Base-by-base conservation (phyloP, 2,329 filamentous ascomycete species). In the Cladosporium sp. region DNA sequence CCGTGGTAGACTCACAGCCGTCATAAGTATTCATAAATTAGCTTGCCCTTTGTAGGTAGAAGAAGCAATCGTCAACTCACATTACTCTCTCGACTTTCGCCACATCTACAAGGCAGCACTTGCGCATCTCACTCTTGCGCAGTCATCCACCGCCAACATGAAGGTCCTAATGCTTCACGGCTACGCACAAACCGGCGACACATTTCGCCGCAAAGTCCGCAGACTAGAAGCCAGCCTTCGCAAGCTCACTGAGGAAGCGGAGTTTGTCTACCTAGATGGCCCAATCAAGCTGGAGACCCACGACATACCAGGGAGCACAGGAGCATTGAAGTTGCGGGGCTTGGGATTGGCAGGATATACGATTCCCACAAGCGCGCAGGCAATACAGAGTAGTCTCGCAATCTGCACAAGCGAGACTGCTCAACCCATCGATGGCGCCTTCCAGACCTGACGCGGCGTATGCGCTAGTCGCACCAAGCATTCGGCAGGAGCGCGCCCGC, bases 161-260 rank as follows among this genome's bases (percentile, higher is more conserved):
- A 46, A 31, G 10, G 23, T 60, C 37, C 37, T 60, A 1, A 60
- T 60, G 57, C 37, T 60, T 14, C 57, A 60, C 33, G 57, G 57
- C 35, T 60, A 60, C 37, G 26, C 57, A 16, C 57, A 60, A 21
- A 60, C 35, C 7, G 57, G 57, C 37, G 37, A 60, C 37, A 60
- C 7, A 16, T 60, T 46, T 16, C 57, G 26, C 11, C 57, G 37
- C 35, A 60, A 60, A 31, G 5, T 60, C 26, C 37, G 23, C 23
- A 46, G 37, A 23, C 57, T 60, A 18, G 57, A 60, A 18, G 29
- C 2, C 5, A 46, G 35, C 8, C 12, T 60, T 8, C 26, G 37
- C 12, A 4, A 49, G 23, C 7, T 16, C 12, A 6, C n/a, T 18
- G 26, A 37, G 1, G 18, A 60, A 23, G 37, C 26, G 2, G 21